phyloP scores from a whole-genome alignment of 2,329 filamentous ascomycete genomes.

The Botryotinia convoluta region DNA sequence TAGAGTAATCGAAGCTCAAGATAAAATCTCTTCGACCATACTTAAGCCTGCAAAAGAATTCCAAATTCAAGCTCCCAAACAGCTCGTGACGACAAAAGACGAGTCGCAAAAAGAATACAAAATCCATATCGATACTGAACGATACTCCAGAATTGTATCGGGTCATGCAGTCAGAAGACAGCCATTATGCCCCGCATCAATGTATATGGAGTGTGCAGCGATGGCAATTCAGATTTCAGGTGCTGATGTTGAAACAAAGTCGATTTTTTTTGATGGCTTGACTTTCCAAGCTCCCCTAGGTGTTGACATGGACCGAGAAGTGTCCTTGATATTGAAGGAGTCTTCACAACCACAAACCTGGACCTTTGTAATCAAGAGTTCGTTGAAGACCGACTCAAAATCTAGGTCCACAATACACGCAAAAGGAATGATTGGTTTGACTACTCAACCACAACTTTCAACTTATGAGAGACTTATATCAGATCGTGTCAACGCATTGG shows the following conservation, averaged over 20 bases:
- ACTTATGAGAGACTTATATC: slow-evolving; percentile 2
- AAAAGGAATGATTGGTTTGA: background rate
- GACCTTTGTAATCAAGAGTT: slow-evolving; percentile 12
- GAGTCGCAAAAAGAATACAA: background rate
- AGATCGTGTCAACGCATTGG: background rate
- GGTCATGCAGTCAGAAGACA: slow-evolving; percentile 1
- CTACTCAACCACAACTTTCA: background rate
- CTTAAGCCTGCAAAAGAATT: too few species aligned
- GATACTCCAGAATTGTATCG: background rate
- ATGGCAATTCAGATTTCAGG: background rate
- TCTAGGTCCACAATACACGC: background rate
- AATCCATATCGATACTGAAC: background rate
- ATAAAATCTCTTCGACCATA: too few species aligned
- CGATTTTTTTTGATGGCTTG: background rate
- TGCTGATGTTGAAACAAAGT: background rate
- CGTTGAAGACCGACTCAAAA: background rate
- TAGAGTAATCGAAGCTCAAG: background rate
- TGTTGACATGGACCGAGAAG: background rate
- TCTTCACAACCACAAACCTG: background rate
- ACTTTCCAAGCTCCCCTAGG: slow-evolving; percentile 13
- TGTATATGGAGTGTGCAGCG: slow-evolving; percentile 16
- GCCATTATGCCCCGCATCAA: slow-evolving; percentile 10
- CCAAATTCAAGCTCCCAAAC: background rate
- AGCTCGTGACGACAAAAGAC: background rate
- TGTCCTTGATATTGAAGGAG: background rate